phyloP scores from a whole-genome alignment of 768 basidiomycete genomes.

The Mycena amicta region DNA sequence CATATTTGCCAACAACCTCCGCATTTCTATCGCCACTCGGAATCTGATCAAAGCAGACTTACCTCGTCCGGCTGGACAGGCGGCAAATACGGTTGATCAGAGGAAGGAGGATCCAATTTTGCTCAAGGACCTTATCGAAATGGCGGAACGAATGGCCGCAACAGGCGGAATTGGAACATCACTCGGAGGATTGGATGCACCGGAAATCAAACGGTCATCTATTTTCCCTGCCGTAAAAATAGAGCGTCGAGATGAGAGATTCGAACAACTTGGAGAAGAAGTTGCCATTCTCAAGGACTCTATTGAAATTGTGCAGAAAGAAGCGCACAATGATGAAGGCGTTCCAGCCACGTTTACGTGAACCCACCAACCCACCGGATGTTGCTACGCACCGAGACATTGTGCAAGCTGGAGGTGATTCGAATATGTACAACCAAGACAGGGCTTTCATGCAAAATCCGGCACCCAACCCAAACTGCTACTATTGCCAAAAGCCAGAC shows the following conservation, averaged over 20 bases:
- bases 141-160: conserved; percentile 5
- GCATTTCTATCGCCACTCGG: neutral
- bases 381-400: neutral
- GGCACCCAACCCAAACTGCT: neutral
- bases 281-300: neutral
- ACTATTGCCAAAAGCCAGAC: neutral
- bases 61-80: neutral
- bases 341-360: neutral
- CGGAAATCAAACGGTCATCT: neutral
- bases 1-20: neutral
- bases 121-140: conserved; percentile 3
- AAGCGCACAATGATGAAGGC: neutral
- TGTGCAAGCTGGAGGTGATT: neutral
- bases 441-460: neutral
- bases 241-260: neutral
- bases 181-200: neutral
- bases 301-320: neutral
- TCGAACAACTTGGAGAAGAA: neutral
- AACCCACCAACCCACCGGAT: neutral
- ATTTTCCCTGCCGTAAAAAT: neutral
- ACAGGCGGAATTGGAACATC: neutral
- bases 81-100: neutral
- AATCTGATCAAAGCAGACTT: neutral
- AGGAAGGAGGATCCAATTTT: conserved; percentile 10
- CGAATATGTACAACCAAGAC: neutral